Conservation (phyloP, 441 rosid species). For the Gossypium davidsonii region DNA sequence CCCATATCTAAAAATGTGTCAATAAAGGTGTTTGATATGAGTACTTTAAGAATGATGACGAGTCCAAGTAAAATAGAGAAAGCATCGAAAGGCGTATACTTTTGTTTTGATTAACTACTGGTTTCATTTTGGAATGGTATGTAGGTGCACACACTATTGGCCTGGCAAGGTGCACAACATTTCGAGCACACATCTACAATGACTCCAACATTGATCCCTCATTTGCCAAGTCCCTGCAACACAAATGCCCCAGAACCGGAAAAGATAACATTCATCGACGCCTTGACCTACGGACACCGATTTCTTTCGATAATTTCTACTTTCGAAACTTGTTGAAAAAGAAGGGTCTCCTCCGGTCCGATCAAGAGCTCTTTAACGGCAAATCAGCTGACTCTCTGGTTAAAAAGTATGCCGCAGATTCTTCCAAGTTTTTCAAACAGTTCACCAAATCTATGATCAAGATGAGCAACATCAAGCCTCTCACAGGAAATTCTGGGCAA, state of each 20-base stretch:
- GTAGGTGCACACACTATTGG: constrained; percentile 22
- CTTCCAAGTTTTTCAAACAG: constrained; percentile 18
- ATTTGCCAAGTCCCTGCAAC: constrained; percentile 15
- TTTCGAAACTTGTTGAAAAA: constrained; percentile 19
- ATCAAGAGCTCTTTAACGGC: constrained; percentile 23
- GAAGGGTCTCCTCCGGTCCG: constrained; percentile 26
- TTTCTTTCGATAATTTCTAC: constrained; percentile 13
- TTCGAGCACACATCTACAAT: constrained; percentile 14
- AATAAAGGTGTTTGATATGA: neutral
- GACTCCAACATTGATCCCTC: constrained; percentile 16
- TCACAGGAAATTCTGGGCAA: constrained; percentile 24
- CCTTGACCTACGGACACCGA: constrained; percentile 20
- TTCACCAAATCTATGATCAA: constrained; percentile 24
- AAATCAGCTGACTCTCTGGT: constrained; percentile 13
- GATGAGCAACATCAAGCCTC: constrained; percentile 30
- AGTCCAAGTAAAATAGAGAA: too few species aligned
- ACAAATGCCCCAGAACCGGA: constrained; percentile 14
- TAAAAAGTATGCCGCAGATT: constrained; percentile 7
- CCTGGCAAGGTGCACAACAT: constrained; percentile 17
- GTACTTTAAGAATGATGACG: neutral
- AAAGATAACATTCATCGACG: constrained; percentile 1
- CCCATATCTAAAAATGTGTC: neutral
- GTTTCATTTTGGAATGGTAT: neutral
- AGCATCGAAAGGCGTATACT: too few species aligned
- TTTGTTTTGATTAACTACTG: too few species aligned